Evolutionary conservation across 169 alveolate species (phyloP).

Genomic region (Theileria sp.): DNA sequence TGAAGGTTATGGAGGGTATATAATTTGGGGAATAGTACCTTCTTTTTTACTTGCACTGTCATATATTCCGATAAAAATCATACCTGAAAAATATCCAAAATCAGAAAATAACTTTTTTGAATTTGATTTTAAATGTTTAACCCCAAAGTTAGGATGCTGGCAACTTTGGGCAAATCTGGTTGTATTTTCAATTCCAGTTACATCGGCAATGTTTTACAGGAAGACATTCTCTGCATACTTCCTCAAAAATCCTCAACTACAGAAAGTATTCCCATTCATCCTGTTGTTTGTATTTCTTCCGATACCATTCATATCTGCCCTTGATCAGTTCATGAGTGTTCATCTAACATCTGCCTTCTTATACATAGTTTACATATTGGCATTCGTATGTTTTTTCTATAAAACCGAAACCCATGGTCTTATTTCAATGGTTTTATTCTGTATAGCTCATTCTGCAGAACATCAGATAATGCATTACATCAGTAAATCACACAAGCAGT

Average conservation of each 20-base stretch:
- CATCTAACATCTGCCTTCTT: conserved; percentile 29
- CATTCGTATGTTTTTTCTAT: conserved; percentile 25
- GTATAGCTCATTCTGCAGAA: conserved; percentile 55
- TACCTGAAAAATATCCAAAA: conserved; percentile 15
- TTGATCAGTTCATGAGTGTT: conserved; percentile 55
- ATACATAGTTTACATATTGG: conserved; percentile 30
- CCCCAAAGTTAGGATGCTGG: conserved; percentile 10
- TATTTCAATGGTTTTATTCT: conserved; percentile 38
- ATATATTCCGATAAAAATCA: conserved; percentile 38
- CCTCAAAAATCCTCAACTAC: conserved; percentile 37
- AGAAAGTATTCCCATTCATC: conserved; percentile 24
- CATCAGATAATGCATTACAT: conserved; percentile 60
- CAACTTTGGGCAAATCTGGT: conserved; percentile 35
- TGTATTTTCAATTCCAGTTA: conserved; percentile 33
- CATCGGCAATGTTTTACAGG: conserved; percentile 37
- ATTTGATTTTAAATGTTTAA: conserved; percentile 11
- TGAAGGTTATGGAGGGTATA: conserved; percentile 27
- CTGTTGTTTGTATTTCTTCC: conserved; percentile 28
- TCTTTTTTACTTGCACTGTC: conserved; percentile 25
- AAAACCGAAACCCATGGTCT: conserved; percentile 33
- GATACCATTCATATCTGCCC: conserved; percentile 33
- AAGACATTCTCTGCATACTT: conserved; percentile 43
- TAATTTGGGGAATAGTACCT: conserved; percentile 41
- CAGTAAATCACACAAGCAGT: conserved; percentile 33
- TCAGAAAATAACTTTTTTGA: background rate